Conservation (phyloP, 1,284 basidiomycete species). For the Coniferiporia weirii region DNA sequence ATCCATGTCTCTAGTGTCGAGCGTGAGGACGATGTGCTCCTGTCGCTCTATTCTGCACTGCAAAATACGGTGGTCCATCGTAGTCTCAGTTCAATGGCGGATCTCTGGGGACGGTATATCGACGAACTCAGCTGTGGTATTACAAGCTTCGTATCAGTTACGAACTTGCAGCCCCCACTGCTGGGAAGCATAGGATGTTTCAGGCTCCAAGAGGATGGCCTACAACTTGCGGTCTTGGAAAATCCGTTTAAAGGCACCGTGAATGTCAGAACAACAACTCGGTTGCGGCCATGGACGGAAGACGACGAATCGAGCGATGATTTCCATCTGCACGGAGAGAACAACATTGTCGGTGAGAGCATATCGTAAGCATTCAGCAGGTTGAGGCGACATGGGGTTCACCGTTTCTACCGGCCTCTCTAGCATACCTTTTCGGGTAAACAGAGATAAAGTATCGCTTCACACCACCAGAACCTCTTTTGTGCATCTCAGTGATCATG, state of each 20-base stretch:
- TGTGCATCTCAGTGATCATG: neutral
- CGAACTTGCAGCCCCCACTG: slow-evolving; percentile 1
- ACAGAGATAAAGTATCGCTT: neutral
- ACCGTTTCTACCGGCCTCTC: neutral
- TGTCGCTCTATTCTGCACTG: neutral
- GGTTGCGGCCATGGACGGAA: neutral
- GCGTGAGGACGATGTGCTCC: neutral
- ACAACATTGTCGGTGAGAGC: neutral
- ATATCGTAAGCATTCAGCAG: neutral
- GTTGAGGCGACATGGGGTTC: neutral
- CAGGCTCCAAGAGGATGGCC: neutral
- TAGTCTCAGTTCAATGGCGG: neutral
- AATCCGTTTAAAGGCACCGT: neutral
- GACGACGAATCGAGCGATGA: neutral
- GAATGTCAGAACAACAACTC: slow-evolving; percentile 2
- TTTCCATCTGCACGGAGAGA: neutral
- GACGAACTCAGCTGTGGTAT: slow-evolving; percentile 7
- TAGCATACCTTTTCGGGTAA: slow-evolving; percentile 3
- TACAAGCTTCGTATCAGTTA: slow-evolving; percentile 3
- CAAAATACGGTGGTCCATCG: neutral
- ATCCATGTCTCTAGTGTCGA: neutral
- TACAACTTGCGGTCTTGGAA: neutral
- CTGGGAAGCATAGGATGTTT: neutral
- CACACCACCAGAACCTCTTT: slow-evolving; percentile 4
- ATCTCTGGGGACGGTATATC: slow-evolving; percentile 1